Conservation (phyloP, 2,329 filamentous ascomycete species). For the Fusarium sp. region DNA sequence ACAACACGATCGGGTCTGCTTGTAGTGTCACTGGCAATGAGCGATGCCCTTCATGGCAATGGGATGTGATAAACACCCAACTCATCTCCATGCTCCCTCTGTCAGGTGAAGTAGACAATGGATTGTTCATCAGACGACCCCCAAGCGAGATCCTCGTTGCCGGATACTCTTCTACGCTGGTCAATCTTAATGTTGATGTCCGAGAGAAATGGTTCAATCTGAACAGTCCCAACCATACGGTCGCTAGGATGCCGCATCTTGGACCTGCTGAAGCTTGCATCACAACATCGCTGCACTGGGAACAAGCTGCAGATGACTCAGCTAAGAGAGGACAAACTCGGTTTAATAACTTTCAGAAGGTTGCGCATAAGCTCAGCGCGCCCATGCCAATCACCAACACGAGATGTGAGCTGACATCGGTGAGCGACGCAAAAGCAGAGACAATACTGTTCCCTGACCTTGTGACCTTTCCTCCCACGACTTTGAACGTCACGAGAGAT, state of each 20-base stretch:
- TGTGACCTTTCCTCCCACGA: conserved; percentile 20
- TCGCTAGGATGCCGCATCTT: conserved; percentile 38
- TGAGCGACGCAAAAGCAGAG: not conserved
- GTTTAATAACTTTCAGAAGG: conserved; percentile 30
- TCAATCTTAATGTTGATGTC: conserved; percentile 28
- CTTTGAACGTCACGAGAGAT: conserved; percentile 13
- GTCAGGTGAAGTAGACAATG: conserved; percentile 30
- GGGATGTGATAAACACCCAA: conserved; percentile 37
- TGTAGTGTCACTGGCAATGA: conserved; percentile 31
- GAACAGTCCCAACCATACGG: conserved; percentile 36
- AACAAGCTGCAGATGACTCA: conserved; percentile 31
- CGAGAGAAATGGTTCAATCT: conserved; percentile 33
- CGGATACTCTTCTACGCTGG: conserved; percentile 18
- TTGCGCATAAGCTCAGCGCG: conserved; percentile 26
- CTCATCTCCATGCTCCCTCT: conserved; percentile 30
- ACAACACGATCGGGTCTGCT: conserved; percentile 11
- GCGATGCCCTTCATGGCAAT: conserved; percentile 39
- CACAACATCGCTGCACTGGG: conserved; percentile 36
- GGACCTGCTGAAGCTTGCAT: conserved; percentile 31
- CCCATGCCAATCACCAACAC: conserved; percentile 35
- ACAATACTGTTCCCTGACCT: conserved; percentile 28
- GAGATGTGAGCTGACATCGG: conserved; percentile 27
- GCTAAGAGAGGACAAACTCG: conserved; percentile 19
- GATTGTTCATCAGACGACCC: conserved; percentile 23
- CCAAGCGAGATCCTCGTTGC: conserved; percentile 29